Evolutionary conservation across 1,284 basidiomycete species (phyloP).

Genomic region (Termitomyces sp.): DNA sequence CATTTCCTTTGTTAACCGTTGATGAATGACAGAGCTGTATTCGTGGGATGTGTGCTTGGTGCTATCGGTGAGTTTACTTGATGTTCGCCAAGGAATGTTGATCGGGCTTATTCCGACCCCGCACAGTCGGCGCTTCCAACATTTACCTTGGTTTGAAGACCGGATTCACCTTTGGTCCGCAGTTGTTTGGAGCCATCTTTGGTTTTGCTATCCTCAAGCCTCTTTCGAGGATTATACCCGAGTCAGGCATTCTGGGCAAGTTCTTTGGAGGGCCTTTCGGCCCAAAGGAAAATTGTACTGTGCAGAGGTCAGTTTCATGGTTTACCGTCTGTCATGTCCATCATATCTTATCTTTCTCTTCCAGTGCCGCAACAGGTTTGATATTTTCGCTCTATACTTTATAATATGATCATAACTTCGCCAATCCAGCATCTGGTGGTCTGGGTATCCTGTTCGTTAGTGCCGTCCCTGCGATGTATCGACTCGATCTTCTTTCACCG

Average conservation of each 20-base stretch:
- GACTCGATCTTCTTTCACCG: conserved; percentile 44
- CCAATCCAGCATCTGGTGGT: conserved; percentile 42
- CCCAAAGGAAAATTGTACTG: conserved; percentile 65
- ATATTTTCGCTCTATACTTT: background rate
- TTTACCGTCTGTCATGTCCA: background rate
- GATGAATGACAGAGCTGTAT: conserved; percentile 38
- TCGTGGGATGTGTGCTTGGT: conserved; percentile 60
- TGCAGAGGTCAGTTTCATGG: conserved; percentile 31
- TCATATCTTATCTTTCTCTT: conserved; percentile 1
- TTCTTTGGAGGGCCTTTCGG: conserved; percentile 60
- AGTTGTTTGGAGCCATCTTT: conserved; percentile 62
- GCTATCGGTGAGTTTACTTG: conserved; percentile 37
- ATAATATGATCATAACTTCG: conserved; percentile 4
- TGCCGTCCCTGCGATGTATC: conserved; percentile 67
- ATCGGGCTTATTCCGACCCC: background rate
- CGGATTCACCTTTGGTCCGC: conserved; percentile 63
- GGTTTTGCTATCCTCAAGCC: conserved; percentile 65
- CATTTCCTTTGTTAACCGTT: background rate
- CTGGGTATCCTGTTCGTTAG: conserved; percentile 61
- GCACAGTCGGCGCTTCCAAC: conserved; percentile 52
- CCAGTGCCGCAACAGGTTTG: conserved; percentile 44
- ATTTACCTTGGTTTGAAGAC: conserved; percentile 70
- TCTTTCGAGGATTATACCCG: conserved; percentile 45
- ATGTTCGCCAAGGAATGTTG: background rate
- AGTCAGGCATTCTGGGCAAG: conserved; percentile 39